phyloP scores from a whole-genome alignment of 1,284 basidiomycete genomes.

The Sphagnurus paluster region DNA sequence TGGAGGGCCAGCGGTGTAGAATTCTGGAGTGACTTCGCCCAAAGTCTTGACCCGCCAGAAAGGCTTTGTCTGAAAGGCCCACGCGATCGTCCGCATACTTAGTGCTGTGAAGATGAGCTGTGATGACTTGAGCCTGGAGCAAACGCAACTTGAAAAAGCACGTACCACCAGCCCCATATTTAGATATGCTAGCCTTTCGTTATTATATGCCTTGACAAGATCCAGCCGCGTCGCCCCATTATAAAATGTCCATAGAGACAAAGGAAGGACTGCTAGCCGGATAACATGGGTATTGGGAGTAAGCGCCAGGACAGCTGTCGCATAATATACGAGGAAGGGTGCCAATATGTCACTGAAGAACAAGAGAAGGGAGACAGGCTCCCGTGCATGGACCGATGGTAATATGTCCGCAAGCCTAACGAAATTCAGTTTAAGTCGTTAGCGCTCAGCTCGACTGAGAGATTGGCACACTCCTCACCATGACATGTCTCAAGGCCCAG shows the following conservation, averaged over 20 bases:
- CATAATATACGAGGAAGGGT: slow-evolving; percentile 43
- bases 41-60: slow-evolving; percentile 25
- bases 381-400: slow-evolving; percentile 28
- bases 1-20: slow-evolving; percentile 7
- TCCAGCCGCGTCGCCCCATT: slow-evolving; percentile 43
- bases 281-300: slow-evolving; percentile 40
- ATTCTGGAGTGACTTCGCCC: slow-evolving; percentile 9
- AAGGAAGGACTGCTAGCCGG: slow-evolving; percentile 45
- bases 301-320: slow-evolving; percentile 46
- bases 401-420: slow-evolving; percentile 27
- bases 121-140: not conserved
- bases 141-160: slow-evolving; percentile 8
- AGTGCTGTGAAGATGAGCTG: slow-evolving; percentile 35
- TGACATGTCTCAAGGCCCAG: slow-evolving; percentile 21
- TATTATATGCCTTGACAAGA: slow-evolving; percentile 30
- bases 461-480: slow-evolving; percentile 15
- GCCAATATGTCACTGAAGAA: slow-evolving; percentile 37
- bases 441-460: not conserved
- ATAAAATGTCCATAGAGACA: slow-evolving; percentile 40
- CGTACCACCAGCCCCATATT: slow-evolving; percentile 40
- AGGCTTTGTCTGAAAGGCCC: slow-evolving; percentile 34
- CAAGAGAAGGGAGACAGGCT: slow-evolving; percentile 29
- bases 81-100: slow-evolving; percentile 34
- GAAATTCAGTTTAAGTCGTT: not conserved
- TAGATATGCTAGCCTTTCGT: slow-evolving; percentile 34